Conservation (phyloP, 1,284 basidiomycete genomes). For the Pseudozyma tsukubaensis region DNA sequence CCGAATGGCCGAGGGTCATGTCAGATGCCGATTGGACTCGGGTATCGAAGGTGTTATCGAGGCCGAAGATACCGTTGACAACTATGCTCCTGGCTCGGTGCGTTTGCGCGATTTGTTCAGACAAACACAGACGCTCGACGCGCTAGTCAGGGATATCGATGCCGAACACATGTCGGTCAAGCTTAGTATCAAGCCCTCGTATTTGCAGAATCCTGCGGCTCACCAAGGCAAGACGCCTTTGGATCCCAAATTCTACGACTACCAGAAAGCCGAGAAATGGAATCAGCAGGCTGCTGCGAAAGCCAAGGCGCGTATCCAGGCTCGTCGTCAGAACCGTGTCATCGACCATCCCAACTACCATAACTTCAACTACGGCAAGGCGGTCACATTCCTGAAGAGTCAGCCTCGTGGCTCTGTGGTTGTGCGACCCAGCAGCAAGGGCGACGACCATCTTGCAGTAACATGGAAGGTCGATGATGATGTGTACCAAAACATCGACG, state of each 20-base stretch:
- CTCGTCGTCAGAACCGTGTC: constrained; percentile 75
- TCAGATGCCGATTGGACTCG: constrained; percentile 84
- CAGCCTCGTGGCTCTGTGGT: constrained; percentile 82
- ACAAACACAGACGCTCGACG: constrained; percentile 80
- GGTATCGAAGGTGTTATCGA: constrained; percentile 74
- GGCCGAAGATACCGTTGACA: constrained; percentile 53
- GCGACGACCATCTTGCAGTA: constrained; percentile 90
- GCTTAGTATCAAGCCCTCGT: constrained; percentile 79
- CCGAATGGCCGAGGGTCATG: constrained; percentile 49
- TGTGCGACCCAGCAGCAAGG: constrained; percentile 94
- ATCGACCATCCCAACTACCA: constrained; percentile 99
- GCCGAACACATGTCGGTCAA: constrained; percentile 78
- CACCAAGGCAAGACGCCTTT: constrained; percentile 76
- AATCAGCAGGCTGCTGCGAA: constrained; percentile 78
- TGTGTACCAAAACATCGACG: constrained; percentile 97
- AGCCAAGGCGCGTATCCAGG: constrained; percentile 84
- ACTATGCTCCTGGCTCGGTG: constrained; percentile 51
- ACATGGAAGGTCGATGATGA: constrained; percentile 99
- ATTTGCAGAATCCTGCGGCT: constrained; percentile 77
- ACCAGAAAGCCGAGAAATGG: constrained; percentile 77
- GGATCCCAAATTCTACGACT: constrained; percentile 79
- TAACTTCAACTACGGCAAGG: constrained; percentile 90
- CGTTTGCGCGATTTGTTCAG: constrained; percentile 58
- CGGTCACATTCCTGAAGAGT: constrained; percentile 87
- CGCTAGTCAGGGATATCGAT: constrained; percentile 80